Conservation (phyloP, 805 yeast genomes). For the Brettanomyces custersianus region DNA sequence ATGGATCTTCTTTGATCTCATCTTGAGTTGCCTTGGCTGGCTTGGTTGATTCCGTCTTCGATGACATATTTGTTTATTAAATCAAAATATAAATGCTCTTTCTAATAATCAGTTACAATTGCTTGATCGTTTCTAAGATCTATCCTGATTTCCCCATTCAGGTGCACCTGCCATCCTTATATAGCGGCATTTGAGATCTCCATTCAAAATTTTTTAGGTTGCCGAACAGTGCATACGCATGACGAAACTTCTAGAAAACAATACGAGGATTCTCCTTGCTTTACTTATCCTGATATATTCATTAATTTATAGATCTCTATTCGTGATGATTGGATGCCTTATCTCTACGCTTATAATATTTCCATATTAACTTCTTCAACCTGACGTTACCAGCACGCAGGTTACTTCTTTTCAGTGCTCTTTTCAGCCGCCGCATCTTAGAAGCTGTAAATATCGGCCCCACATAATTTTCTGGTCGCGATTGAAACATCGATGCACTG, state of each 20-base stretch:
- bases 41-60: not conserved
- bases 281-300: too few species aligned
- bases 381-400: not conserved
- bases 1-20: conserved; percentile 1
- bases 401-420: conserved; percentile 1
- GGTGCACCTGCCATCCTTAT: too few species aligned
- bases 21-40: not conserved
- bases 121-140: too few species aligned
- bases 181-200: too few species aligned
- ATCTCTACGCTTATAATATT: not conserved
- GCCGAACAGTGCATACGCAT: too few species aligned
- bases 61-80: not conserved
- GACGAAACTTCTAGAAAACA: too few species aligned
- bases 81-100: not conserved
- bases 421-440: conserved; percentile 2
- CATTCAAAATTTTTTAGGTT: too few species aligned
- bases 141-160: too few species aligned
- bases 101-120: not conserved
- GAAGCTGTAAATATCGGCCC: conserved; percentile 1
- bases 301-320: too few species aligned
- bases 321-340: too few species aligned
- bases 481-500: not conserved
- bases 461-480: not conserved
- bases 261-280: too few species aligned
- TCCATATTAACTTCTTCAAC: conserved; percentile 4